A percentile compares a stretch with the other conserved stretches of the same genome.
phyloP scores from a whole-genome alignment of 73 alveolate genomes.

The Durusdinium trenchii region DNA sequence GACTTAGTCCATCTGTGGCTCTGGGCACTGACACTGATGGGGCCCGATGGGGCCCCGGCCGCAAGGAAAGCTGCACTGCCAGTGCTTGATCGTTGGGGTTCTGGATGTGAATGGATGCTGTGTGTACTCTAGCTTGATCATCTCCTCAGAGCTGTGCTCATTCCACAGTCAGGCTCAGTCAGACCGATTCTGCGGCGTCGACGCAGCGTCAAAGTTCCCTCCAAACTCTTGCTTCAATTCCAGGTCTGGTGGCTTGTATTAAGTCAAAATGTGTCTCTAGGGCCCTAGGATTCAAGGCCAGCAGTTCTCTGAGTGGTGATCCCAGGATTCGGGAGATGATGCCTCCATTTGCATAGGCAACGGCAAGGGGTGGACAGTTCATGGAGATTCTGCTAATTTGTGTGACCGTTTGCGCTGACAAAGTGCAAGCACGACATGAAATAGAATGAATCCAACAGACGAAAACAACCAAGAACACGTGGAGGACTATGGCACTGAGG shows the following conservation, averaged over 20 bases:
- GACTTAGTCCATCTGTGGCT: not conserved
- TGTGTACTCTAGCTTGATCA: conserved; percentile 50
- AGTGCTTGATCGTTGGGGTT: conserved; percentile 9
- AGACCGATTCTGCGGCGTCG: too few species aligned
- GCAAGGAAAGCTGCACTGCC: conserved; percentile 55
- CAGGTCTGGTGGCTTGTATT: not conserved
- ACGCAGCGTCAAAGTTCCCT: too few species aligned
- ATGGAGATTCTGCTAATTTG: too few species aligned
- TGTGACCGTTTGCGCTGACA: too few species aligned
- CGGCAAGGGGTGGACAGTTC: too few species aligned
- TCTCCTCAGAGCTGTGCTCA: conserved; percentile 32
- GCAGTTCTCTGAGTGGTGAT: too few species aligned
- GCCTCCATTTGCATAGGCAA: too few species aligned
- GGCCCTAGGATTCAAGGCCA: not conserved
- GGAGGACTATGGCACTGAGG: not conserved
- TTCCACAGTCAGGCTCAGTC: too few species aligned
- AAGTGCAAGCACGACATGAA: not conserved
- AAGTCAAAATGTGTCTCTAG: not conserved
- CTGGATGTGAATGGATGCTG: not conserved
- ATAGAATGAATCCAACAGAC: not conserved
- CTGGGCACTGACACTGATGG: not conserved
- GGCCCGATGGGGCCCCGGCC: too few species aligned
- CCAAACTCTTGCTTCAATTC: too few species aligned
- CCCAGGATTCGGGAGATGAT: too few species aligned
- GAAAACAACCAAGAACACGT: not conserved